Evolutionary conservation across 1,284 basidiomycete species (phyloP).

Genomic region (Quambalaria eucalypti): DNA sequence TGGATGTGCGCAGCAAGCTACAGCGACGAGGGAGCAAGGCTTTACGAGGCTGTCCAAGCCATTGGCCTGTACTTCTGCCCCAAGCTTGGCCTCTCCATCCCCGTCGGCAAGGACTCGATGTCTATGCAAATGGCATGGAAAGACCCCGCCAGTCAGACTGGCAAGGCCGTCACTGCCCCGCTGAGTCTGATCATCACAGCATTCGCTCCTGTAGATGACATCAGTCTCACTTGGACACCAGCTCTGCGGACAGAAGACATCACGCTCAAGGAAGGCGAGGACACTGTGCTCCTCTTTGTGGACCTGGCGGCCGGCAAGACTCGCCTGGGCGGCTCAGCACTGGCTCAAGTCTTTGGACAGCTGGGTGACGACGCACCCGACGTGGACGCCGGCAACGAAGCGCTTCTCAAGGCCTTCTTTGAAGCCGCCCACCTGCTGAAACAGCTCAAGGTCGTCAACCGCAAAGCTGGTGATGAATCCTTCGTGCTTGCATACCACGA

Average conservation of each 20-base stretch:
- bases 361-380: constrained; percentile 81
- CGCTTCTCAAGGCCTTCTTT: constrained; percentile 72
- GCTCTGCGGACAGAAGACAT: constrained; percentile 59
- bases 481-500: constrained; percentile 92
- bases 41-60: constrained; percentile 87
- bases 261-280: constrained; percentile 40
- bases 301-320: constrained; percentile 77
- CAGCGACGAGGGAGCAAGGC: constrained; percentile 75
- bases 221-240: constrained; percentile 83
- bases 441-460: constrained; percentile 42
- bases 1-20: constrained; percentile 98
- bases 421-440: constrained; percentile 64
- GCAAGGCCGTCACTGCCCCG: constrained; percentile 77
- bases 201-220: constrained; percentile 76
- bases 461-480: constrained; percentile 51
- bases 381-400: constrained; percentile 57
- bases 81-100: constrained; percentile 83
- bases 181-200: constrained; percentile 89
- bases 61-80: constrained; percentile 92
- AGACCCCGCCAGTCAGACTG: constrained; percentile 51
- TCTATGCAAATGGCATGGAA: constrained; percentile 97
- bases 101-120: constrained; percentile 99
- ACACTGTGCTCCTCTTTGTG: constrained; percentile 69
- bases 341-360: constrained; percentile 90
- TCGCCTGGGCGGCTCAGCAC: constrained; percentile 83